phyloP scores from a whole-genome alignment of 2,329 filamentous ascomycete genomes.

The Arthrinium phaeospermum region DNA sequence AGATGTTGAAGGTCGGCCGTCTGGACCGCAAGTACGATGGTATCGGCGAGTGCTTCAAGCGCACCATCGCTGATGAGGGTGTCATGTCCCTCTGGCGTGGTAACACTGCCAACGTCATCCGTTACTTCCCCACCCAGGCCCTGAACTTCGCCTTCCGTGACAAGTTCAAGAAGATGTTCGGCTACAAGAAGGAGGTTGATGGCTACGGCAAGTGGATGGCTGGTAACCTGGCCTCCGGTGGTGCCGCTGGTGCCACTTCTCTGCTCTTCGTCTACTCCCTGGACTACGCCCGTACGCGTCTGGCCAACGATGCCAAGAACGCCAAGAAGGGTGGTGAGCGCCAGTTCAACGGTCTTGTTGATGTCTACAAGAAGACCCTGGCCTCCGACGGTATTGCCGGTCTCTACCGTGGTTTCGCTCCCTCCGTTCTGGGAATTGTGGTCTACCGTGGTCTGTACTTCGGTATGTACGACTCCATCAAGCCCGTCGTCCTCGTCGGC shows the following conservation, averaged over 20 bases:
- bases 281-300: conserved; percentile 99
- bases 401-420: conserved; percentile 99
- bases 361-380: conserved; percentile 99
- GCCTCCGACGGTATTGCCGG: conserved; percentile 97
- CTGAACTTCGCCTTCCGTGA: conserved; percentile 99
- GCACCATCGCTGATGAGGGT: conserved; percentile 91
- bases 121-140: conserved; percentile 99
- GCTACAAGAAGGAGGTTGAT: conserved; percentile 99
- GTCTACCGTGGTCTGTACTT: conserved; percentile 99
- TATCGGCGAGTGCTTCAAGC: conserved; percentile 93
- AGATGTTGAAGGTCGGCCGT: conserved; percentile 99
- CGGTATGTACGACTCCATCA: conserved; percentile 99
- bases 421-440: conserved; percentile 97
- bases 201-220: conserved; percentile 99
- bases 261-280: conserved; percentile 99
- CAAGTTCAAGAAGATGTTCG: conserved; percentile 99
- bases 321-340: conserved; percentile 96
- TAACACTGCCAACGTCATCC: conserved; percentile 99
- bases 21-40: conserved; percentile 96
- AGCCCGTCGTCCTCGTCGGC: conserved; percentile 95
- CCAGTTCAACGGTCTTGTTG: conserved; percentile 99
- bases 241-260: conserved; percentile 99
- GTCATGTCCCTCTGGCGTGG: conserved; percentile 96
- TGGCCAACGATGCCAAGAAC: conserved; percentile 99
- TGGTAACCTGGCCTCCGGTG: conserved; percentile 99